These are phyloP conservation scores for Saccharum officinarum DNA, from an alignment of 176 grass and related monocot species.

Conservation along the genomic window DNA sequence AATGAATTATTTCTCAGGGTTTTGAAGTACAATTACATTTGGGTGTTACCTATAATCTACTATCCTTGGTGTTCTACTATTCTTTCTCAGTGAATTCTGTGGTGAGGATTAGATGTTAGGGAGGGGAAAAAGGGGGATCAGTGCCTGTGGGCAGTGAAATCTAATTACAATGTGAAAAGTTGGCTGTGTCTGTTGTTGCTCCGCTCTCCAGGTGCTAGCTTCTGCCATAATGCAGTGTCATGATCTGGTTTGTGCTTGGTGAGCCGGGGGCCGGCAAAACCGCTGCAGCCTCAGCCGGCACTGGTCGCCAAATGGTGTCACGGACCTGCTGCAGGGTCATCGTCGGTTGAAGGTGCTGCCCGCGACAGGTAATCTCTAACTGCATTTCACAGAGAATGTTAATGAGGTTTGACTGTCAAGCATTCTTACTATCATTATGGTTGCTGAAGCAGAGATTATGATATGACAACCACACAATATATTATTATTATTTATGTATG, in stretches of 20 bases:
- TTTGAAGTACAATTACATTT: conserved; percentile 56
- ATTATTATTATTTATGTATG: neutral
- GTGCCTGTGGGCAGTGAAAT: conserved; percentile 42
- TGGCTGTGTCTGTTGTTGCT: conserved; percentile 17
- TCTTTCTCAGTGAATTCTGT: conserved; percentile 45
- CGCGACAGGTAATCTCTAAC: conserved; percentile 74
- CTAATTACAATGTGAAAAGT: conserved; percentile 51
- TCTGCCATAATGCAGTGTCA: conserved; percentile 58
- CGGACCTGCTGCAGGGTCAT: conserved; percentile 62
- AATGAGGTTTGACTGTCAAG: conserved; percentile 13
- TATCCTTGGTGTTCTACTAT: conserved; percentile 48
- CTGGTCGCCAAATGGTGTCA: conserved; percentile 47
- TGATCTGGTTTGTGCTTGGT: conserved; percentile 41
- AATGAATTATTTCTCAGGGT: conserved; percentile 53
- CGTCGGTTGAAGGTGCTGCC: conserved; percentile 47
- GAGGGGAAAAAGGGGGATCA: conserved; percentile 37
- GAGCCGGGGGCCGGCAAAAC: conserved; percentile 47
- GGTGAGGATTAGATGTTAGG: conserved; percentile 58
- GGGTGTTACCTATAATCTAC: conserved; percentile 50
- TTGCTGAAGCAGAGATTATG: conserved; percentile 1
- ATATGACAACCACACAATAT: neutral
- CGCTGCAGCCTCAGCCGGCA: conserved; percentile 28
- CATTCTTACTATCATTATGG: neutral
- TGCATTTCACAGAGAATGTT: conserved; percentile 42
- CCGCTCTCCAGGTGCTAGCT: conserved; percentile 41